These are phyloP conservation scores for Eugenia klotzschiana DNA, from an alignment of 441 rosid genomes.

Conservation along the genomic window DNA sequence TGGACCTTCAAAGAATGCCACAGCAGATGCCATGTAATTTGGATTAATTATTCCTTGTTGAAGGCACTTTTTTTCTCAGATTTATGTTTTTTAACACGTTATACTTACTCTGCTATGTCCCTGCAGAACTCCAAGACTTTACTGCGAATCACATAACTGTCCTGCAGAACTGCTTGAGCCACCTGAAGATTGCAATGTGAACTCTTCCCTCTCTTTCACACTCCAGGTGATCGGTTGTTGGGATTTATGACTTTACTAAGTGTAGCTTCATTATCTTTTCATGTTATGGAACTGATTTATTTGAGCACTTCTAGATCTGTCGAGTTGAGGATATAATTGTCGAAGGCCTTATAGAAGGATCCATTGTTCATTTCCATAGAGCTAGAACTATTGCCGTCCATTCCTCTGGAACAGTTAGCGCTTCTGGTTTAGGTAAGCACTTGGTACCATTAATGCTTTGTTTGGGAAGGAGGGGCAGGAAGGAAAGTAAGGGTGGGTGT, in stretches of 20 bases:
- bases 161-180: slow-evolving; percentile 82
- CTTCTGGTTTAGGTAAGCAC: slow-evolving; percentile 81
- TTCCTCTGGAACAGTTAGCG: slow-evolving; percentile 72
- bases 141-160: slow-evolving; percentile 69
- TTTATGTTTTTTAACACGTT: neutral
- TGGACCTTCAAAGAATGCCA: slow-evolving; percentile 80
- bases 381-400: slow-evolving; percentile 70
- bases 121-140: slow-evolving; percentile 72
- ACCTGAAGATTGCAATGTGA: slow-evolving; percentile 99
- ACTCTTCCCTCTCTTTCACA: slow-evolving; percentile 86
- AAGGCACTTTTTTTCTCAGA: neutral
- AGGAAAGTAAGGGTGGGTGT: neutral
- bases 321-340: slow-evolving; percentile 93
- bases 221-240: slow-evolving; percentile 61
- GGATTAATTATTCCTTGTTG: neutral
- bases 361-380: slow-evolving; percentile 92
- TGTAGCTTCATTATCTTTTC: neutral
- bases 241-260: neutral
- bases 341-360: slow-evolving; percentile 81
- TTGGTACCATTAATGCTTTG: neutral
- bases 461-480: neutral
- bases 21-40: slow-evolving; percentile 79
- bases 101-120: neutral
- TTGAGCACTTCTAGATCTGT: slow-evolving; percentile 49
- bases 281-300: slow-evolving; percentile 7